These are phyloP conservation scores for Strobilomyces dryophilus DNA, from an alignment of 768 basidiomycete species.

Conservation along the genomic window DNA sequence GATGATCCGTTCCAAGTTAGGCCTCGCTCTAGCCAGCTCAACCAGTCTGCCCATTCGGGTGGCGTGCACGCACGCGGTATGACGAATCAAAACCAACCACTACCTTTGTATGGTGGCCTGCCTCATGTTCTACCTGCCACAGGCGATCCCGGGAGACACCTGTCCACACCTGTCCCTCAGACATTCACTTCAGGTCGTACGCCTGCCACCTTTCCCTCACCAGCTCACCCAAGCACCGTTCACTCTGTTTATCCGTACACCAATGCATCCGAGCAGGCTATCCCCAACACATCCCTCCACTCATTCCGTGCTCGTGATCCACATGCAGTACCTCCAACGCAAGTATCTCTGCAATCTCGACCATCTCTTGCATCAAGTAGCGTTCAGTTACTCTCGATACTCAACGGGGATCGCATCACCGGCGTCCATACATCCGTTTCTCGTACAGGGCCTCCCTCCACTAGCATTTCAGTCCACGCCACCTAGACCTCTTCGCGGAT, in stretches of 20 bases:
- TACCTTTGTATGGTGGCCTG: slow-evolving; percentile 8
- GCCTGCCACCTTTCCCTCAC: slow-evolving; percentile 13
- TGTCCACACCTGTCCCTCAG: slow-evolving; percentile 13
- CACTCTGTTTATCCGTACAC: slow-evolving; percentile 15
- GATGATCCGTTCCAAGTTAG: slow-evolving; percentile 42
- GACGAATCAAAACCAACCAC: slow-evolving; percentile 15
- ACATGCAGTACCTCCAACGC: slow-evolving; percentile 10
- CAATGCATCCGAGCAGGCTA: slow-evolving; percentile 7
- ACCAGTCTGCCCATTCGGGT: slow-evolving; percentile 28
- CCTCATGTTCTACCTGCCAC: slow-evolving; percentile 2
- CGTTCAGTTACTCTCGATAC: slow-evolving; percentile 33
- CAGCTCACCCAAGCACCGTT: slow-evolving; percentile 5
- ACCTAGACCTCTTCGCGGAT: slow-evolving; percentile 17
- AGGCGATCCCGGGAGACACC: slow-evolving; percentile 3
- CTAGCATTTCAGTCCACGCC: slow-evolving; percentile 18
- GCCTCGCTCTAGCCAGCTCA: slow-evolving; percentile 45
- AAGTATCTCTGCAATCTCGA: slow-evolving; percentile 14
- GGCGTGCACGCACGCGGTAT: slow-evolving; percentile 6
- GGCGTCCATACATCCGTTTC: slow-evolving; percentile 6
- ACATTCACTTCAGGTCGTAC: slow-evolving; percentile 17
- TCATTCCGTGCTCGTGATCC: slow-evolving; percentile 12
- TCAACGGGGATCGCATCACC: slow-evolving; percentile 27
- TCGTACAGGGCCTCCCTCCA: slow-evolving; percentile 6
- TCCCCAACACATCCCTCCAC: slow-evolving; percentile 5
- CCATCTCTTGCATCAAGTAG: slow-evolving; percentile 21